A percentile compares a stretch with the other conserved stretches of the same genome.
Conservation (phyloP, 1,139 yeast species). For the Candida sojae region DNA sequence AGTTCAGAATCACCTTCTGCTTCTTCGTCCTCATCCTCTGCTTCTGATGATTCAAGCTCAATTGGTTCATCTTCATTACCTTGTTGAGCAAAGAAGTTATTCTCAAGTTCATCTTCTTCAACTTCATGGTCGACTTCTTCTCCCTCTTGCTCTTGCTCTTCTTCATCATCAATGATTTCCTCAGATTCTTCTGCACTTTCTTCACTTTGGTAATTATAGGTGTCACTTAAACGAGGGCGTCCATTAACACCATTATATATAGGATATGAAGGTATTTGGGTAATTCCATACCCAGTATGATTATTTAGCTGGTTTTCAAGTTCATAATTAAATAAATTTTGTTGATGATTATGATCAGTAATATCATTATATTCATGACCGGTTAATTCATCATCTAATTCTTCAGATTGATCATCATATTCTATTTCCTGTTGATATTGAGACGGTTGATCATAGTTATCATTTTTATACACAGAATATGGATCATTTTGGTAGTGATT, state of each 20-base stretch:
- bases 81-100: slow-evolving; percentile 1
- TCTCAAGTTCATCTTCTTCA: slow-evolving; percentile 4
- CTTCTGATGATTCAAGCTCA: background rate
- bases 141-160: slow-evolving; percentile 10
- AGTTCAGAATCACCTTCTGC: slow-evolving; percentile 5
- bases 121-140: slow-evolving; percentile 5
- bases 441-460: background rate
- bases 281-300: slow-evolving; percentile 3
- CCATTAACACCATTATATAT: slow-evolving; percentile 7
- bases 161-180: background rate
- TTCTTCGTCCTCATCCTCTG: slow-evolving; percentile 4
- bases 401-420: slow-evolving; percentile 7
- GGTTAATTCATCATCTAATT: slow-evolving; percentile 2
- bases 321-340: background rate
- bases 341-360: background rate
- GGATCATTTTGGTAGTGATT: background rate
- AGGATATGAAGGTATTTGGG: slow-evolving; percentile 2
- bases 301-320: background rate
- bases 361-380: background rate
- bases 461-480: background rate
- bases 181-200: slow-evolving; percentile 6
- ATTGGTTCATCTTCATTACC: background rate
- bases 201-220: background rate
- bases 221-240: slow-evolving; percentile 11
- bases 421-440: slow-evolving; percentile 5